phyloP scores from a whole-genome alignment of 306 rosid species.

The Trifolium subterraneum region DNA sequence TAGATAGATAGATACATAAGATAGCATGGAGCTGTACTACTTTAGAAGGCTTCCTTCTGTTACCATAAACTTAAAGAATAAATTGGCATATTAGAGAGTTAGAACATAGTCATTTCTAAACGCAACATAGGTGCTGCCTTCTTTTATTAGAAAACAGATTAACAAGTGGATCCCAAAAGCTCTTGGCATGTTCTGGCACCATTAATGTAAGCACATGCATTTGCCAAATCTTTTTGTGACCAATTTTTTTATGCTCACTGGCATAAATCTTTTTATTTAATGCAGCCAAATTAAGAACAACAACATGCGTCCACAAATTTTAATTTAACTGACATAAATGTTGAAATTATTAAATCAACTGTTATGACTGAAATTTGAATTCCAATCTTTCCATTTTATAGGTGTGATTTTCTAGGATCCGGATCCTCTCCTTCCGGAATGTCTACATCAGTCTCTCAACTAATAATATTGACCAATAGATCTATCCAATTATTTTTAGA shows the following conservation, averaged over 20 bases:
- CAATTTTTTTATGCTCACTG: conserved; percentile 23
- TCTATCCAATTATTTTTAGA: no score
- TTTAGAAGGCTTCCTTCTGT: not conserved
- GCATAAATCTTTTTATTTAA: conserved; percentile 20
- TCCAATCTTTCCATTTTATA: no score
- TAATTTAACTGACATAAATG: no score
- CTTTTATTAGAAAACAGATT: conserved; percentile 2
- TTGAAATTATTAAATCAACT: no score
- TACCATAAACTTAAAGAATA: not conserved
- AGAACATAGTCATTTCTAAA: conserved; percentile 14
- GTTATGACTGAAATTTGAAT: no score
- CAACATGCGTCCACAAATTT: no score
- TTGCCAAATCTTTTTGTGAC: conserved; percentile 18
- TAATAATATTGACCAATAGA: no score
- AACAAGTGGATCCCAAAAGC: conserved; percentile 37
- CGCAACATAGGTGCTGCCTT: conserved; percentile 3
- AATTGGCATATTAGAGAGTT: not conserved
- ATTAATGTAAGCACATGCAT: conserved; percentile 45
- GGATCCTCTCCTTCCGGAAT: no score
- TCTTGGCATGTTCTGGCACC: conserved; percentile 35
- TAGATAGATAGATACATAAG: no score
- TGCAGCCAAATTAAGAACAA: conserved; percentile 9
- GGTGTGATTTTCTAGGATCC: no score
- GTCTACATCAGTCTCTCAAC: no score
- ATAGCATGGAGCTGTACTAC: not conserved